Conservation (phyloP, 2,329 filamentous ascomycete species). For the Aquanectria penicillioides region DNA sequence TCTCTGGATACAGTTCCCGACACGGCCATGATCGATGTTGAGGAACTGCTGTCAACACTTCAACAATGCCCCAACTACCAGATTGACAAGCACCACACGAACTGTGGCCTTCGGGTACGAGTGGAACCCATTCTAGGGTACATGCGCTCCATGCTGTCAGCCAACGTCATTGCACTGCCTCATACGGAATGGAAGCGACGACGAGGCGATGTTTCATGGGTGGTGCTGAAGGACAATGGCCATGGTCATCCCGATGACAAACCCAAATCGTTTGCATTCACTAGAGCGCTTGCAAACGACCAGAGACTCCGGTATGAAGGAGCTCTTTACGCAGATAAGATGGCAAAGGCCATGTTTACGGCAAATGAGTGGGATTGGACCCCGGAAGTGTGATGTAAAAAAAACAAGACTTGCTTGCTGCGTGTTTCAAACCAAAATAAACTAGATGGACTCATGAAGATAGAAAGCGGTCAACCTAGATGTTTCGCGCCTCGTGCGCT, state of each 20-base stretch:
- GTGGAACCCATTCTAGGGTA: slow-evolving; percentile 74
- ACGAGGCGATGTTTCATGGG: slow-evolving; percentile 54
- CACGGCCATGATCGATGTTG: slow-evolving; percentile 68
- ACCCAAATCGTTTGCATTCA: slow-evolving; percentile 57
- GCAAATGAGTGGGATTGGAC: slow-evolving; percentile 70
- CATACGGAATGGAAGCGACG: slow-evolving; percentile 58
- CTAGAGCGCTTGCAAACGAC: slow-evolving; percentile 60
- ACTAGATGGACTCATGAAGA: slow-evolving; percentile 31
- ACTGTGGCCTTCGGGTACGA: slow-evolving; percentile 75
- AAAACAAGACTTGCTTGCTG: slow-evolving; percentile 25
- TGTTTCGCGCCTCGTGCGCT: background rate
- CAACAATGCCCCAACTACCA: slow-evolving; percentile 78
- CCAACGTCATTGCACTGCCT: slow-evolving; percentile 55
- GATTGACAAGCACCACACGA: slow-evolving; percentile 76
- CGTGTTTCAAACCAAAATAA: slow-evolving; percentile 24
- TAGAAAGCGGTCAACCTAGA: slow-evolving; percentile 23
- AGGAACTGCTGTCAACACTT: slow-evolving; percentile 67
- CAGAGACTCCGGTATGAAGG: slow-evolving; percentile 61
- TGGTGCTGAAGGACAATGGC: slow-evolving; percentile 31
- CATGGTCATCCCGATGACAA: slow-evolving; percentile 27
- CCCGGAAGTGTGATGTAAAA: slow-evolving; percentile 52
- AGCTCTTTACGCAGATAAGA: slow-evolving; percentile 59
- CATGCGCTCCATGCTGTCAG: slow-evolving; percentile 65
- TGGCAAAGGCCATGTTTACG: slow-evolving; percentile 65
- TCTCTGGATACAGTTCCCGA: slow-evolving; percentile 58